Evolutionary conservation across 495 filamentous ascomycete species (phyloP).

Genomic region (Trichoderma reesei): DNA sequence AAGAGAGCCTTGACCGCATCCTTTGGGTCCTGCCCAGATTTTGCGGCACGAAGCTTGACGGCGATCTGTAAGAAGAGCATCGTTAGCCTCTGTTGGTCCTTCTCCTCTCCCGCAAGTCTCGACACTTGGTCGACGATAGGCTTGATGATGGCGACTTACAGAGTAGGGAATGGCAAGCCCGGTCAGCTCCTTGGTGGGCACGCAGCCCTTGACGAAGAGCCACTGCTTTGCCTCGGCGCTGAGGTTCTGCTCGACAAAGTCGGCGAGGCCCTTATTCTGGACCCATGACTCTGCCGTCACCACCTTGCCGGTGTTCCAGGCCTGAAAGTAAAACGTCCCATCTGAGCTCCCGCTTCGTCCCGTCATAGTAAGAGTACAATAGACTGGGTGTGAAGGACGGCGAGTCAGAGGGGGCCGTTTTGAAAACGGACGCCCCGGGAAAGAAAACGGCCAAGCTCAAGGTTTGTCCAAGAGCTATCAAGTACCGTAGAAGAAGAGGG

Average conservation of each 20-base stretch:
- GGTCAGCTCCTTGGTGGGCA: neutral
- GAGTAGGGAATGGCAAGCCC: neutral
- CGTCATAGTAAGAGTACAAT: neutral
- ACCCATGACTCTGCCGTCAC: neutral
- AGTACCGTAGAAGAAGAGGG: neutral
- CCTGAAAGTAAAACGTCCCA: conserved; percentile 8
- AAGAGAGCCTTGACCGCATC: neutral
- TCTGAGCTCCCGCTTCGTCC: neutral
- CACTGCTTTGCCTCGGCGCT: neutral
- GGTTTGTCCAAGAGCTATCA: neutral
- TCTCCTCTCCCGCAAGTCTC: too few species aligned
- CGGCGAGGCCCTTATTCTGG: neutral
- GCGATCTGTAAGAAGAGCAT: neutral
- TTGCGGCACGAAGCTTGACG: neutral
- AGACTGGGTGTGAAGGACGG: neutral
- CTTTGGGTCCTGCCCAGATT: neutral
- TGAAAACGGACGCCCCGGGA: neutral
- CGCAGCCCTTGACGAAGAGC: conserved; percentile 1
- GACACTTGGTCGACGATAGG: neutral
- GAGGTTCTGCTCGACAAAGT: neutral
- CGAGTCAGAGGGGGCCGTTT: neutral
- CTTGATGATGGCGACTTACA: neutral
- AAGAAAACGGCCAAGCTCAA: neutral
- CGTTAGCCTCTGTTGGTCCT: neutral
- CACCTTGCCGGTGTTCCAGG: neutral